Evolutionary conservation across 2,329 filamentous ascomycete species (phyloP).

Genomic region (Aspergillus fumigatiaffinis): DNA sequence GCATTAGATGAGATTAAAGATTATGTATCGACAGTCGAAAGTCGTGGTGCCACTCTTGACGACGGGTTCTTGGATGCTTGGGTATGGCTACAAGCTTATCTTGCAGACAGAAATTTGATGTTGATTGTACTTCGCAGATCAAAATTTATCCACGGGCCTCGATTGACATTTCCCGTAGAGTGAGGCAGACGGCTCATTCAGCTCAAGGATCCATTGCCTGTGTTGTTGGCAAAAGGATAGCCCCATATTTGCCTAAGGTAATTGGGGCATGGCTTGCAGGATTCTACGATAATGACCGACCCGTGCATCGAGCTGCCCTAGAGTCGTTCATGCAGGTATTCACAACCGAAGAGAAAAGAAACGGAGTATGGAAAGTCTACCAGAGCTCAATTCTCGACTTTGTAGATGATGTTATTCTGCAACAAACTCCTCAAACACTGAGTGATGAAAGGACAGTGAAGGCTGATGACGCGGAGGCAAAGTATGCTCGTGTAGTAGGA

Average conservation of each 20-base stretch:
- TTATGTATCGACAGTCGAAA: slow-evolving; percentile 56
- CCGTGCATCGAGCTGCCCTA: slow-evolving; percentile 69
- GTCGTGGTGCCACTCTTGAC: slow-evolving; percentile 61
- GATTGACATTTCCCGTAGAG: slow-evolving; percentile 82
- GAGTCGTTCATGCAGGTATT: slow-evolving; percentile 75
- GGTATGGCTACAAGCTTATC: slow-evolving; percentile 52
- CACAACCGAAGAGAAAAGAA: slow-evolving; percentile 72
- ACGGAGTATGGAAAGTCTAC: slow-evolving; percentile 74
- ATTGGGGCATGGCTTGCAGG: slow-evolving; percentile 90
- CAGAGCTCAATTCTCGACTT: slow-evolving; percentile 78
- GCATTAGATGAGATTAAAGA: slow-evolving; percentile 79
- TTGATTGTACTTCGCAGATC: slow-evolving; percentile 51
- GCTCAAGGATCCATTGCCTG: slow-evolving; percentile 63
- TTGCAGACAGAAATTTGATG: slow-evolving; percentile 4
- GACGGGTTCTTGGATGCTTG: slow-evolving; percentile 83
- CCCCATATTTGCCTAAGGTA: slow-evolving; percentile 69
- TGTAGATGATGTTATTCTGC: slow-evolving; percentile 69
- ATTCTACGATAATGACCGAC: slow-evolving; percentile 77
- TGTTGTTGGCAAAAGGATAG: slow-evolving; percentile 72
- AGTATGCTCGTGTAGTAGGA: slow-evolving; percentile 75
- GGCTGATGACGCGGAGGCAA: slow-evolving; percentile 77
- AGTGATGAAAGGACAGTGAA: slow-evolving; percentile 86
- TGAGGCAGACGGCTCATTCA: slow-evolving; percentile 79
- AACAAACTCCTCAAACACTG: slow-evolving; percentile 74
- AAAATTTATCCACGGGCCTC: slow-evolving; percentile 83